Evolutionary conservation across 441 rosid species (phyloP).

Genomic region (Adansonia grandidieri): DNA sequence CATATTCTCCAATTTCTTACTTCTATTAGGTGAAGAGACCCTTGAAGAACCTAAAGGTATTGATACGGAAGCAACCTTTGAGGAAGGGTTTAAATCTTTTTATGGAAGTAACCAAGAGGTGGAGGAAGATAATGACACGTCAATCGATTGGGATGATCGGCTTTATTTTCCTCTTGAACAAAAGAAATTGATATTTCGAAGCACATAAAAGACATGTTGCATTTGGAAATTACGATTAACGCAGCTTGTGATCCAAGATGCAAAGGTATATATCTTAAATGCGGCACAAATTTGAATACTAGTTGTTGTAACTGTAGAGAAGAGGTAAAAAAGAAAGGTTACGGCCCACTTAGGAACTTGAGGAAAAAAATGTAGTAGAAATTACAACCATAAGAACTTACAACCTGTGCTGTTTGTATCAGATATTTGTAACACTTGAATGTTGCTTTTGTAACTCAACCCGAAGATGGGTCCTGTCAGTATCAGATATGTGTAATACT

Average conservation of each 20-base stretch:
- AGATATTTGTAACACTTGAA: not conserved
- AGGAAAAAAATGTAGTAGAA: conserved; percentile 61
- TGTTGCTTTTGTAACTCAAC: too few species aligned
- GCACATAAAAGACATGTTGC: conserved; percentile 78
- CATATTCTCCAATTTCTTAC: conserved; percentile 73
- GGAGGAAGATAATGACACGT: conserved; percentile 53
- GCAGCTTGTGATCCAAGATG: conserved; percentile 69
- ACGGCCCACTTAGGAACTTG: conserved; percentile 70
- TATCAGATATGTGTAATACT: not conserved
- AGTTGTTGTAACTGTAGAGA: conserved; percentile 59
- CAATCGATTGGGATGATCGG: conserved; percentile 78
- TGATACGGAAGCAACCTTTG: conserved; percentile 50
- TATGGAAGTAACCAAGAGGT: conserved; percentile 30
- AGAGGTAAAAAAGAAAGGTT: conserved; percentile 47
- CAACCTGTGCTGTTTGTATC: not conserved
- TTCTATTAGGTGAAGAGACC: conserved; percentile 66
- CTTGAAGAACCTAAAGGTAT: conserved; percentile 70
- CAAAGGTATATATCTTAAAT: conserved; percentile 75
- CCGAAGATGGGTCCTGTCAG: too few species aligned
- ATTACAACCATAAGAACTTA: not conserved
- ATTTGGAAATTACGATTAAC: conserved; percentile 66
- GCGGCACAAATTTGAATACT: conserved; percentile 74
- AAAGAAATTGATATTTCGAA: conserved; percentile 81
- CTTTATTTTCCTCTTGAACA: conserved; percentile 65
- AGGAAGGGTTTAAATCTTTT: conserved; percentile 38